These are phyloP conservation scores for Gastroboletus turbinatus DNA, from an alignment of 1,284 basidiomycete species.

Conservation along the genomic window DNA sequence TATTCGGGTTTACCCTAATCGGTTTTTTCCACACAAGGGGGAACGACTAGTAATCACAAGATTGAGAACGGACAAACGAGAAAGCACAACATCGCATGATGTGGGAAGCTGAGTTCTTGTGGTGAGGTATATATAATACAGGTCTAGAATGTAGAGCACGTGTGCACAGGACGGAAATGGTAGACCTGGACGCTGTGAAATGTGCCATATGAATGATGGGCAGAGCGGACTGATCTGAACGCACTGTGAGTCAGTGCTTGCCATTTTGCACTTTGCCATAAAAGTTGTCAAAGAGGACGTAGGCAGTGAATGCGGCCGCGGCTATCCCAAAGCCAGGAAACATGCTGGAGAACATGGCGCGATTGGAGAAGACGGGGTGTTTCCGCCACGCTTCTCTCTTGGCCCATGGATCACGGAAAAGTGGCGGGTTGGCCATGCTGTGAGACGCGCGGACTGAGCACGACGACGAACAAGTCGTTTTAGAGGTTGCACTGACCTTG, in stretches of 20 bases:
- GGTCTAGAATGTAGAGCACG: slow-evolving; percentile 10
- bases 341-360: slow-evolving; percentile 81
- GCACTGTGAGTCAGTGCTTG: slow-evolving; percentile 27
- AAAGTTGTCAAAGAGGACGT: slow-evolving; percentile 82
- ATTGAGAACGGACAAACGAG: not conserved
- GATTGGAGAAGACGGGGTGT: slow-evolving; percentile 82
- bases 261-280: slow-evolving; percentile 41
- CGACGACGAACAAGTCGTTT: not conserved
- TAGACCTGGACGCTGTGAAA: not conserved
- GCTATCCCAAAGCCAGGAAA: slow-evolving; percentile 94
- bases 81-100: not conserved
- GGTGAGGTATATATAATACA: slow-evolving; percentile 5
- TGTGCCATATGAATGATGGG: not conserved
- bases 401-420: slow-evolving; percentile 93
- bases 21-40: not conserved
- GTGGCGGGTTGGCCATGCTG: slow-evolving; percentile 59
- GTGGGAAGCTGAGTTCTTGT: not conserved
- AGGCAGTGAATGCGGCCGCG: slow-evolving; percentile 85
- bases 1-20: not conserved
- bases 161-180: not conserved
- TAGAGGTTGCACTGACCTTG: slow-evolving; percentile 23
- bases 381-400: slow-evolving; percentile 93
- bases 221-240: slow-evolving; percentile 6
- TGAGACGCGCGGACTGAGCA: slow-evolving; percentile 12
- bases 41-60: not conserved